Base-by-base conservation (phyloP, 78 protist genomes). In the Chrysochromulina tobinii region DNA sequence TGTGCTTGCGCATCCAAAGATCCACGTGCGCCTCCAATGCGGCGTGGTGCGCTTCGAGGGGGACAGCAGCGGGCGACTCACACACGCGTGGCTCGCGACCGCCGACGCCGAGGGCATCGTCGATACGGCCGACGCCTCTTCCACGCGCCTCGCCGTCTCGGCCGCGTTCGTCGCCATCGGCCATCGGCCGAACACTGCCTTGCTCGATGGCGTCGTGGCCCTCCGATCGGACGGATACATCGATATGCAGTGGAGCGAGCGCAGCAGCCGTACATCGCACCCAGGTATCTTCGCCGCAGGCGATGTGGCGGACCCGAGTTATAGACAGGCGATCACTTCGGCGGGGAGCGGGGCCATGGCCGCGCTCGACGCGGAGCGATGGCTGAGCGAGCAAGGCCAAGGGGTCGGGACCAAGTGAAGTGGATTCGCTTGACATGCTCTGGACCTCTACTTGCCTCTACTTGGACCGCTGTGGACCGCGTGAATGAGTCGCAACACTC, bases 281-380 rank as follows among this genome's bases (percentile, higher is more conserved):
- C 38, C 1, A 5, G 90, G 83, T 15, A 18, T 88, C 84, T 88
- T 88, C 20, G 90, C 81, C 3, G 81, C 84, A 4, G 90, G 90
- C 25, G 90, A 88, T 14, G 90, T 69, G 3, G 90, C 90, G 1
- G 90, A 88, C 66, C 83, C 20, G 51, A 57, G 53, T 21, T 86
- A 86, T 57, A 12, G 89, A 55, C 73, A 87, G 64, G 91, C 84
- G 5, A 25, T 88, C 59, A 88, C 84, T 27, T 57, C 54, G 0
- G 90, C 90, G 23, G 90, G 79, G 38, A 25, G 55, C 15, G 90
- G 90, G 21, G 90, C 90, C 17, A 12, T 3, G 9, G 79, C 89
- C 0, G 91, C 91, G 8, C 86, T 89, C 25, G 91, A 89, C 86
- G 91, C 91, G 1, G 91, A 89, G 91, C 91, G 91, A 6, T 89